Evolutionary conservation across 768 basidiomycete species (phyloP), one percentile per base, ranked within the genome.

Genomic region (Crepidotus variabilis): DNA sequence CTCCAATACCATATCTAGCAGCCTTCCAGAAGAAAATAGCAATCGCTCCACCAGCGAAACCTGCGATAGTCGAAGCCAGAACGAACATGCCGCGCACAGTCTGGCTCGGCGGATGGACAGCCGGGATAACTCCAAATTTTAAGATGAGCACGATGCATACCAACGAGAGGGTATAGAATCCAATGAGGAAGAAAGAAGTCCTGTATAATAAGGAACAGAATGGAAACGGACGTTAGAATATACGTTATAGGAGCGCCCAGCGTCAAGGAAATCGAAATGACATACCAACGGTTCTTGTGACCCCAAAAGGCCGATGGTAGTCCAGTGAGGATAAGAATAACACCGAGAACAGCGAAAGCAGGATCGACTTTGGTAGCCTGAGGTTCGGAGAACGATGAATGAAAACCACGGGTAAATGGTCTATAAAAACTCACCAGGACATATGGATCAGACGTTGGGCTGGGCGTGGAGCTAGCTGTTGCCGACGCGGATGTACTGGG

Each of bases 11-110:
- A 71, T 93, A 95, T 62, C 88, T 86, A 11, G 94, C 85, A 32
- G 81, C 88, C 66, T 94, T 90, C 88, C 88, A 96, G 69, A 95
- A 94, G 77, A 98, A 95, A 62, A 96, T 91, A 54, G 90, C 84
- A 56, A 92, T 76, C 20, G 80, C 93, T 35, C 94, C 94, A 24
- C 92, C 92, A 52, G 87, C 86, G 56, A 92, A 70, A 21, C 94
- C 91, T 16, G 93, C 88, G 47, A 96, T 83, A 14, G 83, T 73
- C 58, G 79, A 87, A 0, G 94, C 83, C 24, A 98, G 82, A 16
- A 96, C 87, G 72, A 95, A 97, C 74, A 97, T 84, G 47, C 94
- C 96, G 39, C 93, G 86, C 13, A 94, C 77, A 2, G 88, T 88
- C 61, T 78, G 78, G 53, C 71, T 83, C 3, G 95, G 94, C 0